phyloP scores from a whole-genome alignment of 768 basidiomycete species.

The Leucocoprinus leucothites region DNA sequence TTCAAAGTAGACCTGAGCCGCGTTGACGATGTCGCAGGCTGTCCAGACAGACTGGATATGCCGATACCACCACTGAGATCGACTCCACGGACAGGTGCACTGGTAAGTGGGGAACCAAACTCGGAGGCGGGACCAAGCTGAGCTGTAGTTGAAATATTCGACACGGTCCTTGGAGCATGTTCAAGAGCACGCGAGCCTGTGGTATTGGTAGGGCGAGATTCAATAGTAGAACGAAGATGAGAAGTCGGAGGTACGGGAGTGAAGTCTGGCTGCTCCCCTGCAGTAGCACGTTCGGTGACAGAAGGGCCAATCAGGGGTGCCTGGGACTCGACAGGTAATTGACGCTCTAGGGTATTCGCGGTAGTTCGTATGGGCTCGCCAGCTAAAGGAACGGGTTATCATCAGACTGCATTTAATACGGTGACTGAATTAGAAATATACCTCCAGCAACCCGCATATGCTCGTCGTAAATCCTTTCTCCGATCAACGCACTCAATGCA shows the following conservation, averaged over 20 bases:
- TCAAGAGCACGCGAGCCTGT: too few species aligned
- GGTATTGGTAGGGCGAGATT: too few species aligned
- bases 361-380: not conserved
- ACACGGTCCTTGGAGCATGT: too few species aligned
- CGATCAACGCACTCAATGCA: constrained; percentile 17
- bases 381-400: not conserved
- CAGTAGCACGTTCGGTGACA: too few species aligned
- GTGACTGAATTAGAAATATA: not conserved
- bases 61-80: not conserved
- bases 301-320: too few species aligned
- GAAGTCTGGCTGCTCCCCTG: too few species aligned
- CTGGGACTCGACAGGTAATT: too few species aligned
- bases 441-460: constrained; percentile 13
- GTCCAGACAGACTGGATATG: not conserved
- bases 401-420: not conserved
- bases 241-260: too few species aligned
- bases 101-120: not conserved
- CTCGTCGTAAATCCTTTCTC: constrained; percentile 21
- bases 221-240: too few species aligned
- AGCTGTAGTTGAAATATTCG: too few species aligned
- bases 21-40: not conserved
- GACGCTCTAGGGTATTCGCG: not conserved
- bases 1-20: not conserved
- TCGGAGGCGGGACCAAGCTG: too few species aligned
- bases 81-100: not conserved